A percentile compares a stretch with the other conserved stretches of the same genome.
Conservation (phyloP, 2,329 filamentous ascomycete genomes). For the Pseudogymnoascus sp. region DNA sequence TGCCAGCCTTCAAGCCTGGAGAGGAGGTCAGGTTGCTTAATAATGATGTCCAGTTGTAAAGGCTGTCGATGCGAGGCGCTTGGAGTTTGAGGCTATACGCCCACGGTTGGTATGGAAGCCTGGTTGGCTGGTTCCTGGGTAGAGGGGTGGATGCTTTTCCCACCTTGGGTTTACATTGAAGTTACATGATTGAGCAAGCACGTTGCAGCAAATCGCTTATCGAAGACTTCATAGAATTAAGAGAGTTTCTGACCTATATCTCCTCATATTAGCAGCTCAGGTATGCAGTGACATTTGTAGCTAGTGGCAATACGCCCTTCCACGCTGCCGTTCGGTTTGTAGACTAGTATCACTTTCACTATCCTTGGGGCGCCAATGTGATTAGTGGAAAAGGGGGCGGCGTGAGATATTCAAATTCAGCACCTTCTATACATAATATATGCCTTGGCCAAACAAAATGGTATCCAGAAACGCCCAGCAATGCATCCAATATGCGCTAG, state of each 20-base stretch:
- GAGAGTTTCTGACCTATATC: background rate
- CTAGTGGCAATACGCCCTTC: background rate
- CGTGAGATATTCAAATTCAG: background rate
- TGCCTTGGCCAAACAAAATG: background rate
- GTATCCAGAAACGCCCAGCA: conserved; percentile 4
- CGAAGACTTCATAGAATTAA: background rate
- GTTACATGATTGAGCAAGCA: background rate
- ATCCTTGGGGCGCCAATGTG: background rate
- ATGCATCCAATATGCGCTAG: background rate
- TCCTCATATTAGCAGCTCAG: background rate
- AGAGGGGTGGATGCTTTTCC: background rate
- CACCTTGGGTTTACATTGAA: background rate
- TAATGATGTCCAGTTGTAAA: conserved; percentile 72
- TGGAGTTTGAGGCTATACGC: conserved; percentile 4
- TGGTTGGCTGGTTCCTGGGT: conserved; percentile 1
- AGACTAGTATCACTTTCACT: background rate
- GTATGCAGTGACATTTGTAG: background rate
- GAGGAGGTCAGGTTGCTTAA: conserved; percentile 87
- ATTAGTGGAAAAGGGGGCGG: background rate
- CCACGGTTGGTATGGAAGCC: conserved; percentile 4
- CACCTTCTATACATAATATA: conserved; percentile 3
- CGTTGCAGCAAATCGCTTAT: background rate
- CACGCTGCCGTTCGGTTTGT: background rate
- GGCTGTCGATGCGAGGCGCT: background rate
- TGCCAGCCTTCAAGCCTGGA: conserved; percentile 93